Conservation (phyloP, 169 alveolate species). For the Plasmodium coatneyi region DNA sequence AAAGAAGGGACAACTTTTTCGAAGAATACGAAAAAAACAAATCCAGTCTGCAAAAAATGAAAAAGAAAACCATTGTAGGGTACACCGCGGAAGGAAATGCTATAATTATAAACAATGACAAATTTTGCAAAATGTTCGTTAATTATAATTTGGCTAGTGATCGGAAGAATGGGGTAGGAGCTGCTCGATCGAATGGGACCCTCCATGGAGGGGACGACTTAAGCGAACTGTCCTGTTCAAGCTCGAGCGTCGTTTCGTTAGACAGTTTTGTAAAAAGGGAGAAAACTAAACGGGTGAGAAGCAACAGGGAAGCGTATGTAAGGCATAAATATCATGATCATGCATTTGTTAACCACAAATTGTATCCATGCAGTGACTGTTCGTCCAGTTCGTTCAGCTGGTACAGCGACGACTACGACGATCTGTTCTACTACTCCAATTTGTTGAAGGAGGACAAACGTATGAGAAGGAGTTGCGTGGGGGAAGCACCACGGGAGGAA, state of each 20-base stretch:
- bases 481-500: background rate
- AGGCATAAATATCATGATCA: conserved; percentile 63
- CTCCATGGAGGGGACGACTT: conserved; percentile 3
- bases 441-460: conserved; percentile 35
- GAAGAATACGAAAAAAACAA: conserved; percentile 17
- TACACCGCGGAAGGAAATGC: conserved; percentile 61
- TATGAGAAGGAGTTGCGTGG: background rate
- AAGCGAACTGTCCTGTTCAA: conserved; percentile 61
- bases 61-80: conserved; percentile 45
- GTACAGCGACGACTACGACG: conserved; percentile 41
- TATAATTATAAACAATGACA: conserved; percentile 47
- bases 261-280: conserved; percentile 37
- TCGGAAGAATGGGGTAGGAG: background rate
- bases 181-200: background rate
- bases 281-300: conserved; percentile 17
- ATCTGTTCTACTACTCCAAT: conserved; percentile 37
- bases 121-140: conserved; percentile 22
- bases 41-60: background rate
- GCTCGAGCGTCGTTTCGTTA: conserved; percentile 65
- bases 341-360: conserved; percentile 25
- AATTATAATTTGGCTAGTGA: conserved; percentile 4
- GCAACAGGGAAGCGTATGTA: conserved; percentile 49
- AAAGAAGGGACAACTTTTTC: conserved; percentile 5
- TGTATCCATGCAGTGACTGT: conserved; percentile 64
- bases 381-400: conserved; percentile 69